Percentiles rank a stretch among this genome's conserved stretches.
Conservation (phyloP, 192 early-diverging fungal species). For the Entomortierella lignicola region DNA sequence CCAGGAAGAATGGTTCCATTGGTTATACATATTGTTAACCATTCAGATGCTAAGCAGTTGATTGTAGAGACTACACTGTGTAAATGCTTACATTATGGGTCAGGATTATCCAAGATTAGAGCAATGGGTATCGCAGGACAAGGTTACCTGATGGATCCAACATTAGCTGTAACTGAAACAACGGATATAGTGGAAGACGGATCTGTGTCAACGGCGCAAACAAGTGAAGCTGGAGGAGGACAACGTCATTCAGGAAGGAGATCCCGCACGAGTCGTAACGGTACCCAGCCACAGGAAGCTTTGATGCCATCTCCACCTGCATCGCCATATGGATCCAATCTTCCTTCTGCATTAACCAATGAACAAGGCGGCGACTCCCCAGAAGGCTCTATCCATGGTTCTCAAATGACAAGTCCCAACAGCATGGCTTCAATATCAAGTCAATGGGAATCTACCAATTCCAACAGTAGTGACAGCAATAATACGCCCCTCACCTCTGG, state of each 20-base stretch:
- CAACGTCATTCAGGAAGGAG: conserved; percentile 6
- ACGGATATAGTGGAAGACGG: conserved; percentile 3
- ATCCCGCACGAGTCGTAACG: not conserved
- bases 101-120: conserved; percentile 31
- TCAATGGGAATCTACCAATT: conserved; percentile 38
- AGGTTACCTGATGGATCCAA: conserved; percentile 24
- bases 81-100: conserved; percentile 44
- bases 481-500: conserved; percentile 1
- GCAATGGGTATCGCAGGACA: conserved; percentile 38
- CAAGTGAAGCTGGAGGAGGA: not conserved
- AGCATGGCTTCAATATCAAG: conserved; percentile 46
- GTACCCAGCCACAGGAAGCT: not conserved
- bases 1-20: conserved; percentile 46
- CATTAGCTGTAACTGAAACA: not conserved
- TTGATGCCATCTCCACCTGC: conserved; percentile 42
- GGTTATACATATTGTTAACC: conserved; percentile 51
- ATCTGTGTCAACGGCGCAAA: not conserved
- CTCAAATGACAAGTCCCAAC: conserved; percentile 30
- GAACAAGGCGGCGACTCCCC: conserved; percentile 38
- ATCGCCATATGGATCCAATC: conserved; percentile 28
- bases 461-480: conserved; percentile 19
- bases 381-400: conserved; percentile 27
- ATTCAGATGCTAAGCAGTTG: conserved; percentile 47
- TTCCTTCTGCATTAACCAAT: conserved; percentile 20
- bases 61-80: conserved; percentile 46